Conservation (phyloP, 371 early-diverging fungal species). For the Amoeboaphelidium protococcarum region DNA sequence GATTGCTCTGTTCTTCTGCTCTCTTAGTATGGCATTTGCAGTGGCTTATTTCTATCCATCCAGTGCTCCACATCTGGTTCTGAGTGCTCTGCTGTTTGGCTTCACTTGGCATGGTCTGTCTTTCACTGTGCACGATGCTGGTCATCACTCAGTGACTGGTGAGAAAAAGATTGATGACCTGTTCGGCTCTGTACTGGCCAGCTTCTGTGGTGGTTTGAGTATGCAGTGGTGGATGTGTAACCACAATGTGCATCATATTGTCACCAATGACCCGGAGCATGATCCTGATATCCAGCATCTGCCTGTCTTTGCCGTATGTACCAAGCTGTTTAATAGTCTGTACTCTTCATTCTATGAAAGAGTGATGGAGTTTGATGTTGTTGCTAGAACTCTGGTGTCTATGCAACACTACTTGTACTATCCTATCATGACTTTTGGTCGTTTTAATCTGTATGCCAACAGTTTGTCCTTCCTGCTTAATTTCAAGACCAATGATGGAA, state of each 20-base stretch:
- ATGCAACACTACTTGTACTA: conserved; percentile 69
- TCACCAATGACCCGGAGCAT: conserved; percentile 43
- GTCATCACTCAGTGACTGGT: conserved; percentile 72
- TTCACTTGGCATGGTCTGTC: conserved; percentile 75
- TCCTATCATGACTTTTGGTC: conserved; percentile 50
- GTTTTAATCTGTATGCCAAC: conserved; percentile 68
- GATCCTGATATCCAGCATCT: conserved; percentile 92
- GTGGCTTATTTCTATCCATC: conserved; percentile 32
- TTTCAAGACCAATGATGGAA: conserved; percentile 5
- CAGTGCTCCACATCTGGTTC: conserved; percentile 8
- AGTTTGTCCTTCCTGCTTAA: conserved; percentile 31
- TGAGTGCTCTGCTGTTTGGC: conserved; percentile 29
- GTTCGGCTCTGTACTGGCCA: conserved; percentile 50
- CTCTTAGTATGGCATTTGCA: conserved; percentile 27
- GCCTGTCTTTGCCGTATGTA: conserved; percentile 74
- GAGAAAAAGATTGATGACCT: conserved; percentile 35
- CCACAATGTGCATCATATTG: conserved; percentile 81
- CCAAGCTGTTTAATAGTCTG: conserved; percentile 41
- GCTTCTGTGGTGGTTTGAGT: conserved; percentile 59
- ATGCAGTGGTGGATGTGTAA: conserved; percentile 89
- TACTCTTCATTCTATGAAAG: conserved; percentile 79
- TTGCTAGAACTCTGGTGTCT: conserved; percentile 37
- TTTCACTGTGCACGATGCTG: conserved; percentile 79
- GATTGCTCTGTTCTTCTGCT: conserved; percentile 26
- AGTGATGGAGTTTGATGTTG: conserved; percentile 44